Evolutionary conservation across 179 eudicot species (phyloP), one percentile per base, ranked within the genome.

Genomic region (Drosera spatulata): DNA sequence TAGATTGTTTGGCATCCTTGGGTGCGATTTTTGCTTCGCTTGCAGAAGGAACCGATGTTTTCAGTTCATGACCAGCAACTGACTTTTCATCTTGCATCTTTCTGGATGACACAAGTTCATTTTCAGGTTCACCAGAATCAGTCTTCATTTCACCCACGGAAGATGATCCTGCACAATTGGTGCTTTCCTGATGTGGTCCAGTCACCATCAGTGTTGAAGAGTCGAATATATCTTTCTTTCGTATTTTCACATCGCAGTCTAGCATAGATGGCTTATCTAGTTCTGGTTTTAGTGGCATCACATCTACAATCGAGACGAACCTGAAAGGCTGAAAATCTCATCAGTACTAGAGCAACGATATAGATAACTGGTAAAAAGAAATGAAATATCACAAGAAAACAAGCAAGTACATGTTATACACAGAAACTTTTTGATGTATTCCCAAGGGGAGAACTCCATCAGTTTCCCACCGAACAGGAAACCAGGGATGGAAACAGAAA

Each of bases 271-370:
- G 67, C 64, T 73, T 76, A 48, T 73, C 87, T 54, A 55, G 69
- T 68, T 78, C 88, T 66, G 96, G 97, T 78, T 89, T 93, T 80
- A 89, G 71, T 62, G 97, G 81, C 56, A 84, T 76, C 58, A 81
- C 95, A 77, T 89, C 95, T 71, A 93, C 65, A 66, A 86, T 74
- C 55, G 99, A 82, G 41, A 93, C 95, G 76, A 88, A 86, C 81
- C 99, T 93, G 73, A 49, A 66, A 42, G 12, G 22, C 42, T 53
- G 41, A 61, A 50, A 61, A 43, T 56, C 62, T 54, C 52, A 58
- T 56, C 41, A 41, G 55, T 53, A 64, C 49, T 50, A 62, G 61
- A 56, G 63, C 50, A 7, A 4, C 10, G n/a, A 50, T 50, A 10
- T 22, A 22, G 33, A 1, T 1, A 22, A 22, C 33, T 22, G 33